A percentile compares a stretch with the other conserved stretches of the same genome.
Evolutionary conservation across 2,329 filamentous ascomycete genomes (phyloP).

Genomic region (Volutella citrinella): DNA sequence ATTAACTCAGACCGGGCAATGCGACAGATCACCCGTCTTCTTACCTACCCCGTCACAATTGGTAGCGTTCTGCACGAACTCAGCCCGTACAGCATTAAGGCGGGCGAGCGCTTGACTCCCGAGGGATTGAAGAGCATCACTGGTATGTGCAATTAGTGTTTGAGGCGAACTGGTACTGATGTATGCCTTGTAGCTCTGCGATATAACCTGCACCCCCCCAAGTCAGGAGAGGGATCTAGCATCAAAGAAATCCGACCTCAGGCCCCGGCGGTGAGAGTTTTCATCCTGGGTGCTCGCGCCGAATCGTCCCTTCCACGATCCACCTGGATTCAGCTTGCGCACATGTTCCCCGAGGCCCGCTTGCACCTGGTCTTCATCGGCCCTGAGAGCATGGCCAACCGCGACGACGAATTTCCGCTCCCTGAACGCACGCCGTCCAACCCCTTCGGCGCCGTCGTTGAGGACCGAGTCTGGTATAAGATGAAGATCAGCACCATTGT

Average conservation of each 20-base stretch:
- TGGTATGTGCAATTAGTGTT: constrained; percentile 55
- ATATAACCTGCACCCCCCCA: constrained; percentile 89
- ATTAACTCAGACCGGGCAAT: constrained; percentile 88
- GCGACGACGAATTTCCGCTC: constrained; percentile 88
- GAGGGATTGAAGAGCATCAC: constrained; percentile 94
- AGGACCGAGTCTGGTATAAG: constrained; percentile 81
- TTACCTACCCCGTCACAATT: constrained; percentile 92
- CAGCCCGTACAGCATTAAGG: constrained; percentile 82
- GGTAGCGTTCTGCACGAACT: constrained; percentile 91
- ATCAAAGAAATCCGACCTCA: constrained; percentile 79
- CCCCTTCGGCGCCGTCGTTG: constrained; percentile 90
- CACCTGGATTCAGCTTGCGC: constrained; percentile 90
- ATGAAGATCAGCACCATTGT: constrained; percentile 98
- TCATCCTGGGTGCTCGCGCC: constrained; percentile 92
- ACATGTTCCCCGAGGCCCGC: constrained; percentile 88
- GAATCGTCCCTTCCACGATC: constrained; percentile 93
- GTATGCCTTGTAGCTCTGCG: constrained; percentile 82
- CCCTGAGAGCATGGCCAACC: constrained; percentile 92
- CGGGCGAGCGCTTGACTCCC: constrained; percentile 70
- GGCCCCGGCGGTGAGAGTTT: constrained; percentile 85
- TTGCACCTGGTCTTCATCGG: constrained; percentile 94
- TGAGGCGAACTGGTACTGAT: too few species aligned
- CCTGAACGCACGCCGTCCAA: constrained; percentile 81
- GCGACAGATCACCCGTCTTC: constrained; percentile 85
- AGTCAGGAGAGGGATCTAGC: constrained; percentile 67